These are phyloP conservation scores for Pleurotus ostreatus DNA, from an alignment of 768 basidiomycete genomes.

Conservation along the genomic window DNA sequence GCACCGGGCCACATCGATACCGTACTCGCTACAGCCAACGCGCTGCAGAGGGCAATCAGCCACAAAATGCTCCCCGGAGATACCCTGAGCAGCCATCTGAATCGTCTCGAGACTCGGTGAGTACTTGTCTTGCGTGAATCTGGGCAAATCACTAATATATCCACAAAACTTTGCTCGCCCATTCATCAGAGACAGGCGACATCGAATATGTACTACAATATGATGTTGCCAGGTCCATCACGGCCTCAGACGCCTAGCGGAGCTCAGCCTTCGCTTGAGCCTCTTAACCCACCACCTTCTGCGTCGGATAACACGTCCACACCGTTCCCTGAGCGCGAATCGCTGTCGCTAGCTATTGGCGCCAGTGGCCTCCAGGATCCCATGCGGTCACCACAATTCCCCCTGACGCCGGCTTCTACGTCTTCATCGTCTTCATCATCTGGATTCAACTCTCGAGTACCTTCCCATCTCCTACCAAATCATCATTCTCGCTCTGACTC, in stretches of 20 bases:
- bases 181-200: constrained; percentile 5
- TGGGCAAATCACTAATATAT: background rate
- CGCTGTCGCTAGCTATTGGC: constrained; percentile 23
- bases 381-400: constrained; percentile 37
- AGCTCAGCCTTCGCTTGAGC: background rate
- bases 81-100: constrained; percentile 7
- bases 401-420: constrained; percentile 40
- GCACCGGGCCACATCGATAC: constrained; percentile 49
- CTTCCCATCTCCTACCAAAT: constrained; percentile 24
- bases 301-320: background rate
- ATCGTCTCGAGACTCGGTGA: constrained; percentile 4
- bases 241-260: constrained; percentile 2
- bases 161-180: background rate
- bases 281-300: background rate
- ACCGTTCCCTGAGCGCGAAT: constrained; percentile 21
- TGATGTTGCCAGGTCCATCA: constrained; percentile 5
- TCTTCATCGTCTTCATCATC: constrained; percentile 43
- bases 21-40: constrained; percentile 38
- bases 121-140: background rate
- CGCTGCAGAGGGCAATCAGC: constrained; percentile 18
- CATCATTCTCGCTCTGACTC: constrained; percentile 39
- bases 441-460: constrained; percentile 13
- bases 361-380: constrained; percentile 18
- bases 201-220: constrained; percentile 5
- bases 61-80: background rate